Evolutionary conservation across 2,329 filamentous ascomycete genomes (phyloP).

Genomic region (Colletotrichum incanum): DNA sequence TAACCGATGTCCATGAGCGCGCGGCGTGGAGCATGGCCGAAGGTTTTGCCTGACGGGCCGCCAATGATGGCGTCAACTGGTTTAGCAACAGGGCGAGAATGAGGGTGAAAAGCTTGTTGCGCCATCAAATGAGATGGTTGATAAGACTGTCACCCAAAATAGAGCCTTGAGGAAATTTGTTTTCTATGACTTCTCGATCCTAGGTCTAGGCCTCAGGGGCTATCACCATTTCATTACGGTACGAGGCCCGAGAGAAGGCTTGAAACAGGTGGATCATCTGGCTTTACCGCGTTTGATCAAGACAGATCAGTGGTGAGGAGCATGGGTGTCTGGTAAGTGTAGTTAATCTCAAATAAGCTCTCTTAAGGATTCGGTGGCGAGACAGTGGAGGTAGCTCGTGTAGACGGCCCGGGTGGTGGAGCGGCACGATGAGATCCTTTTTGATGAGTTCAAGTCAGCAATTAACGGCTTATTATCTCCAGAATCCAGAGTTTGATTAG

Average conservation of each 20-base stretch:
- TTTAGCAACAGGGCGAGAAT: neutral
- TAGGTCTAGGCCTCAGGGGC: neutral
- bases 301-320: slow-evolving; percentile 11
- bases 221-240: neutral
- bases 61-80: neutral
- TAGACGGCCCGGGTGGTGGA: neutral
- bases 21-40: neutral
- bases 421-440: neutral
- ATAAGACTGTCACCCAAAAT: neutral
- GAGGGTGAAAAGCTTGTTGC: neutral
- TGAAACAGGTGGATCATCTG: neutral
- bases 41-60: neutral
- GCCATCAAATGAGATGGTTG: neutral
- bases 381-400: neutral
- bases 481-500: neutral
- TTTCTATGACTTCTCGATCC: too few relatives aligned
- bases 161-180: neutral
- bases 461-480: neutral
- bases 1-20: neutral
- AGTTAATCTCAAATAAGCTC: neutral
- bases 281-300: neutral
- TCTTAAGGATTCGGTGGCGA: neutral
- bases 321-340: slow-evolving; percentile 9
- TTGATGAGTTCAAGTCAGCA: neutral
- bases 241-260: neutral